Evolutionary conservation across 2,329 filamentous ascomycete genomes (phyloP), one percentile per base, ranked within the genome.

Genomic region (Arthrobotrys musiformis): DNA sequence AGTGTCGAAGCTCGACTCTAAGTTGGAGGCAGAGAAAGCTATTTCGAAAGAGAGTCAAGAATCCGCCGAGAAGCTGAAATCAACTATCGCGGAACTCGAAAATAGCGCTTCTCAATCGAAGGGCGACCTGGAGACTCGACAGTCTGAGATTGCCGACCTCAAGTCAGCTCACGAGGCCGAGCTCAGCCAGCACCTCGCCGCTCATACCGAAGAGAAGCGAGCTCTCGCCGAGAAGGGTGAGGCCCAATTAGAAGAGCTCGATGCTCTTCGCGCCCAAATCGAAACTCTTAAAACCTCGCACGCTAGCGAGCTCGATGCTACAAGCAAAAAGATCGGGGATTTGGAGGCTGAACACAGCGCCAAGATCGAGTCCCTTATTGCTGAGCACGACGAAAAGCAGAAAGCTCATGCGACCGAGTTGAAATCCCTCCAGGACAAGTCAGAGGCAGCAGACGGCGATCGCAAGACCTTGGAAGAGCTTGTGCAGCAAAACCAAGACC

Each of bases 101-200:
- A 69, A 13, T n/a, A 69, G 15, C 26, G 66, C 73, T n/a, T 44
- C 73, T n/a, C 73, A 70, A 48, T 77, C 73, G 2, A 70, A 70
- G 42, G 73, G 60, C 5, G 73, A 77, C n/a, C 28, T 77, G 30
- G 73, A 77, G 33, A 66, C 58, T 22, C 26, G 73, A 33, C 66
- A 70, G 28, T 66, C 73, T 15, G 66, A 70, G 35, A 56, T 77
- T 46, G 9, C 44, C 11, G 66, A 70, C 4, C 33, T 77, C 5
- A 77, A 70, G 61, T 66, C 63, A 46, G 40, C 66, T 9, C 73
- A 77, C 37, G 73, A 77, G 17, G 60, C 58, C 19, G 73, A 77
- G 24, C 28, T 77, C 1, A 67, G 35, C 17, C 52, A 70, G 35
- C 73, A 77, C n/a, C 66, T 77, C 15, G 60, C 24, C 13, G 60